phyloP scores from a whole-genome alignment of 2,329 filamentous ascomycete species.

The Fusarium hainanense region DNA sequence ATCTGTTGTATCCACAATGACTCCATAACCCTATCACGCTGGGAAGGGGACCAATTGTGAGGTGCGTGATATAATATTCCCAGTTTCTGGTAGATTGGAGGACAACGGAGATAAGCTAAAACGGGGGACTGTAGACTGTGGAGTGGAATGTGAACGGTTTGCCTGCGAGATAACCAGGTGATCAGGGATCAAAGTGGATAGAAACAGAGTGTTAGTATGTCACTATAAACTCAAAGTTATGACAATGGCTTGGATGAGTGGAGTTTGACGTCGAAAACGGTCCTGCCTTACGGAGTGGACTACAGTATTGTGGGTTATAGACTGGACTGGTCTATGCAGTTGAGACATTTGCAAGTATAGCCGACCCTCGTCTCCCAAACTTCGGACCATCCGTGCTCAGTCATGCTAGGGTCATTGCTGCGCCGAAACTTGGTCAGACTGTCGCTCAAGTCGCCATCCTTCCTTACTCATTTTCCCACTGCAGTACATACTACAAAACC shows the following conservation, averaged over 20 bases:
- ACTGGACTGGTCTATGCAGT: background rate
- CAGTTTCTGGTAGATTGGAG: background rate
- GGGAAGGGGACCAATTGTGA: background rate
- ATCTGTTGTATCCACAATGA: constrained; percentile 16
- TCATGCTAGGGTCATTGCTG: background rate
- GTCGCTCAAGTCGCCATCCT: background rate
- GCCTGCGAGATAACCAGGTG: background rate
- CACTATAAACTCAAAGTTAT: background rate
- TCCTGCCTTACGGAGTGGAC: background rate
- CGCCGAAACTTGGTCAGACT: too few relatives aligned
- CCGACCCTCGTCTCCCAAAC: background rate
- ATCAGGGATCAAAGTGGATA: background rate
- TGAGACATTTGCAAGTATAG: background rate
- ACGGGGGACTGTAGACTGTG: background rate
- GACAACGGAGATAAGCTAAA: background rate
- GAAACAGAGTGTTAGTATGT: background rate
- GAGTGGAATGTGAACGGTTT: background rate
- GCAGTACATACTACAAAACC: background rate
- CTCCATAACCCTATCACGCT: constrained; percentile 20
- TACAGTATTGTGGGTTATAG: background rate
- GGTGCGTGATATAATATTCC: constrained; percentile 8
- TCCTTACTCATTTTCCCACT: background rate
- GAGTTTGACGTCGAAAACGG: background rate
- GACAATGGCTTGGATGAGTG: background rate
- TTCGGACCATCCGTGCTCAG: background rate